Percentiles rank a stretch among this genome's conserved stretches.
Evolutionary conservation across 768 basidiomycete genomes (phyloP).

Genomic region (Leccinum longicurvipes): DNA sequence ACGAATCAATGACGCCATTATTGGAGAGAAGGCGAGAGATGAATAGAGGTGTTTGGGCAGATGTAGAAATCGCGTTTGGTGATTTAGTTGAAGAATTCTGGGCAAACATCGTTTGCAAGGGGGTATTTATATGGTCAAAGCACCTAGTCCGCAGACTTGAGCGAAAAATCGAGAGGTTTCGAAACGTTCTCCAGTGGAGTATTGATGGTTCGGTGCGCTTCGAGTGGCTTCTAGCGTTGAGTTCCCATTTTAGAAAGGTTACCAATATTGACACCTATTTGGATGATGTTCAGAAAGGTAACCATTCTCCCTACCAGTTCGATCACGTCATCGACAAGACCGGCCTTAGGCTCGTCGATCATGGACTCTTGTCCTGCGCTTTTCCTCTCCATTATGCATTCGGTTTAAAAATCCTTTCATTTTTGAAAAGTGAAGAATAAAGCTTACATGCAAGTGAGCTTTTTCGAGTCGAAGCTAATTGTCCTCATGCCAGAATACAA

Average conservation of each 20-base stretch:
- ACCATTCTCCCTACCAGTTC: too few species aligned
- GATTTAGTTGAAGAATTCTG: background rate
- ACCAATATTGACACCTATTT: background rate
- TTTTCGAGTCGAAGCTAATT: background rate
- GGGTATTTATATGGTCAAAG: background rate
- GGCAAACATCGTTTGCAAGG: background rate
- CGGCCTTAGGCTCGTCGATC: too few species aligned
- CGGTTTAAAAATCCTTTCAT: background rate
- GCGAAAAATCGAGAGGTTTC: background rate
- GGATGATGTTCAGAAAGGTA: background rate
- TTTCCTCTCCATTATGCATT: too few species aligned
- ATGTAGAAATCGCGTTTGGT: background rate
- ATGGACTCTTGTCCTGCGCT: too few species aligned
- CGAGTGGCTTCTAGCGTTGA: background rate
- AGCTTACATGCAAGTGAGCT: background rate
- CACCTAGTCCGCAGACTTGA: background rate
- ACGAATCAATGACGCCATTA: constrained; percentile 2
- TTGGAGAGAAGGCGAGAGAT: constrained; percentile 1
- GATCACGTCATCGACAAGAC: too few species aligned
- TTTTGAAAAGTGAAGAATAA: background rate
- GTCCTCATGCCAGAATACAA: background rate
- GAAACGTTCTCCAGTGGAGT: background rate
- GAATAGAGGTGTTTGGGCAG: background rate
- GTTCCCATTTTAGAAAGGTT: background rate
- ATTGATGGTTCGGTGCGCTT: background rate